Evolutionary conservation across 1,284 basidiomycete species (phyloP).

Genomic region (Cerrena zonata): DNA sequence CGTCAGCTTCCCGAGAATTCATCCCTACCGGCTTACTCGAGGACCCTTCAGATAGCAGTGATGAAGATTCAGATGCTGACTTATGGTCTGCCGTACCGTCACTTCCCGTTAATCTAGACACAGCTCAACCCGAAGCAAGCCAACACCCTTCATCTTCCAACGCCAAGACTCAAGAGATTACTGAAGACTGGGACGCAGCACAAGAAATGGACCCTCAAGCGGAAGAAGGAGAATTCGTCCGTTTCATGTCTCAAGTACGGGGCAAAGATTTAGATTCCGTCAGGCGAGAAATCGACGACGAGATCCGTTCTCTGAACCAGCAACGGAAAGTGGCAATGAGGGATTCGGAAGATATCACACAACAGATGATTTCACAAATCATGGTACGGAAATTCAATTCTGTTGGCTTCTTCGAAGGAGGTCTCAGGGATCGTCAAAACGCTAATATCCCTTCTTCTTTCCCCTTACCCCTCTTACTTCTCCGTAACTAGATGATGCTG

Average conservation of each 20-base stretch:
- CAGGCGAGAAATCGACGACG: constrained; percentile 84
- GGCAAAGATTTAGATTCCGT: constrained; percentile 77
- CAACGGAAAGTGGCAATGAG: constrained; percentile 86
- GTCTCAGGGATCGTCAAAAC: neutral
- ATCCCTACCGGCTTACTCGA: too few species aligned
- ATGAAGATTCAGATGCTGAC: constrained; percentile 36
- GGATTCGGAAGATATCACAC: constrained; percentile 91
- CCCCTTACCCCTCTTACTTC: too few species aligned
- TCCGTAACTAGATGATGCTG: constrained; percentile 68
- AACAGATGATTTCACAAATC: constrained; percentile 92
- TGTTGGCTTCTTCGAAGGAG: neutral
- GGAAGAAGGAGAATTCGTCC: constrained; percentile 87
- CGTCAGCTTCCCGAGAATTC: too few species aligned
- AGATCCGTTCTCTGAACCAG: constrained; percentile 77
- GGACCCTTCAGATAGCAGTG: too few species aligned
- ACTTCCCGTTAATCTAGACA: constrained; percentile 18
- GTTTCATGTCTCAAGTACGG: constrained; percentile 86
- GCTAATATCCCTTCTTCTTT: neutral
- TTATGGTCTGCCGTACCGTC: constrained; percentile 49
- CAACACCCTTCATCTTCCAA: too few species aligned
- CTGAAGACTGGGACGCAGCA: constrained; percentile 56
- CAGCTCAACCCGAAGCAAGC: constrained; percentile 3
- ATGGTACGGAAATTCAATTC: constrained; percentile 52
- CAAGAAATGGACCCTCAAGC: constrained; percentile 76
- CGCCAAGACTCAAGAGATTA: too few species aligned